Evolutionary conservation across 1,284 basidiomycete genomes (phyloP).

Genomic region (Anthracocystis walkeri): DNA sequence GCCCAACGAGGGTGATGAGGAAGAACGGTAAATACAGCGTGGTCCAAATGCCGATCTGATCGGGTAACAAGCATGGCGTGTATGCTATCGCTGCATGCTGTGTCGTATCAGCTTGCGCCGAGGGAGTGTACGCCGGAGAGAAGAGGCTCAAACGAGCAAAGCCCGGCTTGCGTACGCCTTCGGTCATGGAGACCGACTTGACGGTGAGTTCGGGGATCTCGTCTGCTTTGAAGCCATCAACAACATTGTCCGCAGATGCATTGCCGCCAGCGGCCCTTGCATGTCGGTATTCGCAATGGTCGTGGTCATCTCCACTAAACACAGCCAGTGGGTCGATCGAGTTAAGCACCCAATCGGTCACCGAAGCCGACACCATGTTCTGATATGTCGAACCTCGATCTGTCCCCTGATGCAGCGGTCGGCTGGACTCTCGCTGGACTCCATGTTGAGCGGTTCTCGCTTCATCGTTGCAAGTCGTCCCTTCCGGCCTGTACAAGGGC

Average conservation of each 20-base stretch:
- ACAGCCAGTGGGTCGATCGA: constrained; percentile 47
- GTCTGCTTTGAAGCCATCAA: constrained; percentile 28
- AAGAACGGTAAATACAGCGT: constrained; percentile 47
- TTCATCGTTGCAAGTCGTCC: constrained; percentile 37
- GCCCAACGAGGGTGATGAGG: constrained; percentile 20
- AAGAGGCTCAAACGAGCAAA: constrained; percentile 57
- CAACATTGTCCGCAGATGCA: background rate
- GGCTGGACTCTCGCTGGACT: constrained; percentile 43
- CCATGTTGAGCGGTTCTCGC: constrained; percentile 36
- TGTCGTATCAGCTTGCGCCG: background rate
- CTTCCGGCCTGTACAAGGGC: constrained; percentile 46
- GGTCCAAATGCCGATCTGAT: constrained; percentile 61
- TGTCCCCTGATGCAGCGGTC: constrained; percentile 52
- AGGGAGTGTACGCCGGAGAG: constrained; percentile 4
- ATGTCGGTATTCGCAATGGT: constrained; percentile 62
- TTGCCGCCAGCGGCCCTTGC: constrained; percentile 2
- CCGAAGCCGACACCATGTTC: constrained; percentile 49
- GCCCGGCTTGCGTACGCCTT: constrained; percentile 56
- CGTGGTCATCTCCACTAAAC: constrained; percentile 64
- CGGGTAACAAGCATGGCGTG: constrained; percentile 56
- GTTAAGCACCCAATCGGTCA: constrained; percentile 50
- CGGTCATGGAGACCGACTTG: constrained; percentile 63
- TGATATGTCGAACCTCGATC: constrained; percentile 57
- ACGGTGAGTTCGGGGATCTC: constrained; percentile 59
- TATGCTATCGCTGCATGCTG: constrained; percentile 32